phyloP scores from a whole-genome alignment of 163 green algal species.

The Chlorella variabilis region DNA sequence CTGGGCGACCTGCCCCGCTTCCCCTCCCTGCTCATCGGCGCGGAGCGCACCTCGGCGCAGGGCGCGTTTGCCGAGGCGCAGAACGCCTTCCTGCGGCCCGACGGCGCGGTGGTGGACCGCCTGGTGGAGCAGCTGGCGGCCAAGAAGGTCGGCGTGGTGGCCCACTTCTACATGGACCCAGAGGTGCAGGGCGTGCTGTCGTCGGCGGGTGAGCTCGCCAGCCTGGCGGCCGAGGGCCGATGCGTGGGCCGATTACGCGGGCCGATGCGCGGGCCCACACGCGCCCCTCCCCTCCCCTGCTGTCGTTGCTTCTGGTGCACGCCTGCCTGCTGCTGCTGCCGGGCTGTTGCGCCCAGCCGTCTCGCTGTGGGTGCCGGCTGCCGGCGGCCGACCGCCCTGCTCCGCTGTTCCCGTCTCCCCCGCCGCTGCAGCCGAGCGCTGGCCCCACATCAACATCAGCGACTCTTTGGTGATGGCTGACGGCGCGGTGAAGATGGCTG shows the following conservation, averaged over 20 bases:
- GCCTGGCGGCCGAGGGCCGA: neutral
- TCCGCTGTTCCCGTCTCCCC: too few species aligned
- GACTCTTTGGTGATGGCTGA: slow-evolving; percentile 99
- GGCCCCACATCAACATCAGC: slow-evolving; percentile 95
- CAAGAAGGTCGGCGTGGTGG: slow-evolving; percentile 95
- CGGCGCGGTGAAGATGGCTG: slow-evolving; percentile 84
- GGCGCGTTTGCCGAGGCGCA: slow-evolving; percentile 84
- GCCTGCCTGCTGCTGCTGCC: too few species aligned
- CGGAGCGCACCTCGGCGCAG: slow-evolving; percentile 45
- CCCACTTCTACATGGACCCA: slow-evolving; percentile 99
- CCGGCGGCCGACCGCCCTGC: too few species aligned
- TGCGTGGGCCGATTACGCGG: neutral
- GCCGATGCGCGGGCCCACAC: too few species aligned
- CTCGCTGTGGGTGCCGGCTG: too few species aligned
- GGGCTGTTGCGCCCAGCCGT: too few species aligned
- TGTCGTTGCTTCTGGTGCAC: too few species aligned
- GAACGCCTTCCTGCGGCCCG: slow-evolving; percentile 58
- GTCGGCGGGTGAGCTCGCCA: slow-evolving; percentile 54
- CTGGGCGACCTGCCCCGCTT: slow-evolving; percentile 76
- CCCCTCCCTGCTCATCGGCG: slow-evolving; percentile 83
- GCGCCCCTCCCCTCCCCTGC: too few species aligned
- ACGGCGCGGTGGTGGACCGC: slow-evolving; percentile 50
- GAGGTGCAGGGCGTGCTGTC: slow-evolving; percentile 74
- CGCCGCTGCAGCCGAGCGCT: slow-evolving; percentile 77
- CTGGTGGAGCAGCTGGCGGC: slow-evolving; percentile 65